Evolutionary conservation across 2,329 filamentous ascomycete species (phyloP).

Genomic region (Fusarium stilboides): DNA sequence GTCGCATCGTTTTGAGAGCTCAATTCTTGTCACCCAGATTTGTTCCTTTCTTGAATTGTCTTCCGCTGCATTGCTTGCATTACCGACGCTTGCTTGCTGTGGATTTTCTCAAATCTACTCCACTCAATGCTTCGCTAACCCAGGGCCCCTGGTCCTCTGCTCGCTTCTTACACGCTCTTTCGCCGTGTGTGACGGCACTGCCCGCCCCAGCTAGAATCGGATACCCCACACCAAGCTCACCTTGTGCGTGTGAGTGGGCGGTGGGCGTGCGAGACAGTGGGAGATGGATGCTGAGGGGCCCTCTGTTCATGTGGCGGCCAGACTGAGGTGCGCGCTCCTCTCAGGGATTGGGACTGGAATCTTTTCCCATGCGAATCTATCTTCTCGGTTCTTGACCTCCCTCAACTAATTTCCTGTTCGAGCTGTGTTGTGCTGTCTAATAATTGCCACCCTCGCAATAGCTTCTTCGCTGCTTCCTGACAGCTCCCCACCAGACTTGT

Average conservation of each 20-base stretch:
- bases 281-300: conserved; percentile 40
- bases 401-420: conserved; percentile 40
- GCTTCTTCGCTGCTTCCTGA: conserved; percentile 33
- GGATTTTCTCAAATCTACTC: conserved; percentile 34
- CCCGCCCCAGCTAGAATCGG: conserved; percentile 48
- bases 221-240: conserved; percentile 50
- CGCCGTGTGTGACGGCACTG: conserved; percentile 50
- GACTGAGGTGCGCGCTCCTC: conserved; percentile 33
- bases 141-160: conserved; percentile 32
- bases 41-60: conserved; percentile 16
- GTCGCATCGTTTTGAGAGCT: conserved; percentile 21
- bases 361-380: conserved; percentile 50
- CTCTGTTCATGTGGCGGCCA: conserved; percentile 49
- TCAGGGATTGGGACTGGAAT: conserved; percentile 51
- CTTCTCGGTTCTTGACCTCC: conserved; percentile 44
- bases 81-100: conserved; percentile 45
- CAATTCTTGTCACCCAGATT: conserved; percentile 18
- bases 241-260: conserved; percentile 48
- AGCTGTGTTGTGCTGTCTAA: conserved; percentile 37
- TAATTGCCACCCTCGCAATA: conserved; percentile 39
- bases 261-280: conserved; percentile 33
- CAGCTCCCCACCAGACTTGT: conserved; percentile 34
- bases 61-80: conserved; percentile 43
- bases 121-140: conserved; percentile 33
- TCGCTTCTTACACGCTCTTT: conserved; percentile 42